These are phyloP conservation scores for Glycine latifolia DNA, from an alignment of 306 rosid species.

Conservation along the genomic window DNA sequence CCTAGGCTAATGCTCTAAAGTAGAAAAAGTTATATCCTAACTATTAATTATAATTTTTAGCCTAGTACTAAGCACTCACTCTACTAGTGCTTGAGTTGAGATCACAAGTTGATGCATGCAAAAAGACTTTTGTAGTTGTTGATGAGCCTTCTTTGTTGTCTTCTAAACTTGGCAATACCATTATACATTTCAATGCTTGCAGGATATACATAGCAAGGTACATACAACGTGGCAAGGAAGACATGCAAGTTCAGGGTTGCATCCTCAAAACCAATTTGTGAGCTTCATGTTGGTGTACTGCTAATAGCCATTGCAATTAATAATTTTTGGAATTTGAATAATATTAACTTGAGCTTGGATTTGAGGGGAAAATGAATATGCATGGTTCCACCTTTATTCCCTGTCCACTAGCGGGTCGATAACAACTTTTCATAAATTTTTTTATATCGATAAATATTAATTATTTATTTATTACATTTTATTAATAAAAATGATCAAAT, in stretches of 20 bases:
- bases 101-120: background rate
- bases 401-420: slow-evolving; percentile 46
- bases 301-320: slow-evolving; percentile 36
- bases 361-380: slow-evolving; percentile 42
- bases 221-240: slow-evolving; percentile 39
- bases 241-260: slow-evolving; percentile 23
- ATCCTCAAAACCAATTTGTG: slow-evolving; percentile 36
- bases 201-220: slow-evolving; percentile 57
- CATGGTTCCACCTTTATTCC: slow-evolving; percentile 36
- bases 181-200: slow-evolving; percentile 43
- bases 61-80: too few relatives aligned
- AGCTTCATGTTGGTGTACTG: slow-evolving; percentile 44
- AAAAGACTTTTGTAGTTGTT: slow-evolving; percentile 4
- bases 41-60: too few relatives aligned
- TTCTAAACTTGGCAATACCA: slow-evolving; percentile 26
- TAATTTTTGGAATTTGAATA: slow-evolving; percentile 33
- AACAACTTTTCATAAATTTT: slow-evolving; percentile 5
- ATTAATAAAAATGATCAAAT: too few relatives aligned
- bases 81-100: too few relatives aligned
- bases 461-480: too few relatives aligned
- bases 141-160: background rate
- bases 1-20: too few relatives aligned
- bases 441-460: too few relatives aligned
- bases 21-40: too few relatives aligned
- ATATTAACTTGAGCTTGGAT: slow-evolving; percentile 38